Percentiles rank a stretch among this genome's conserved stretches.
Conservation (phyloP, 2,329 filamentous ascomycete species). For the Colletotrichum siamense region DNA sequence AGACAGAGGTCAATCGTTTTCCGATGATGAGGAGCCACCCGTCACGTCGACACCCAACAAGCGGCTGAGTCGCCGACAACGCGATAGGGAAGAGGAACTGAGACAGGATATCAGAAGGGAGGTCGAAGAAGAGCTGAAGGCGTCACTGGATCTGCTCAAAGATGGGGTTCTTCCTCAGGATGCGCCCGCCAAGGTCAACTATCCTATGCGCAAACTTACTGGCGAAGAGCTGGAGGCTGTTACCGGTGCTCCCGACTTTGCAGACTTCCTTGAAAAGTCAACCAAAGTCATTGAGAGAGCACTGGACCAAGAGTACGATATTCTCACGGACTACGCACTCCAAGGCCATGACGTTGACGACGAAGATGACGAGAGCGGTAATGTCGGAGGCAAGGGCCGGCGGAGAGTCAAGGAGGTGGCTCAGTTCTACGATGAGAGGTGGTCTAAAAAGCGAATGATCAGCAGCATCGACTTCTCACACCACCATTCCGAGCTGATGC, state of each 20-base stretch:
- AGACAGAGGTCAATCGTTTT: constrained; percentile 61
- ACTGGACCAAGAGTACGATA: constrained; percentile 94
- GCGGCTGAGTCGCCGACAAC: constrained; percentile 77
- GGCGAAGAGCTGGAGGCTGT: constrained; percentile 89
- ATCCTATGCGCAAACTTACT: constrained; percentile 80
- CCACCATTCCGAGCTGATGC: constrained; percentile 90
- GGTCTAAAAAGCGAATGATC: constrained; percentile 98
- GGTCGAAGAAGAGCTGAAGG: constrained; percentile 89
- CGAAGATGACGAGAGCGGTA: constrained; percentile 79
- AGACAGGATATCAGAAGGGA: constrained; percentile 84
- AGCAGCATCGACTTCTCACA: constrained; percentile 95
- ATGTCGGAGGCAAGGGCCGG: constrained; percentile 72
- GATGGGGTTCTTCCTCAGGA: constrained; percentile 55
- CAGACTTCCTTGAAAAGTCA: constrained; percentile 93
- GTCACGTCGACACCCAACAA: constrained; percentile 69
- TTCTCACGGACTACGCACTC: constrained; percentile 91
- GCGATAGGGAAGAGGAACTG: constrained; percentile 87
- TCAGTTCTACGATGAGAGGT: constrained; percentile 93
- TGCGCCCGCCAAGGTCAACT: constrained; percentile 57
- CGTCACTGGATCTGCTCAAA: constrained; percentile 65
- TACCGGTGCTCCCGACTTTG: constrained; percentile 89
- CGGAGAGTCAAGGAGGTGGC: constrained; percentile 84
- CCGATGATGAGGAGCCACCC: constrained; percentile 68
- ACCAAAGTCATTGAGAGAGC: constrained; percentile 97
- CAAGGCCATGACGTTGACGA: constrained; percentile 78